Conservation (phyloP, 441 rosid species). For the Adansonia gregorii region DNA sequence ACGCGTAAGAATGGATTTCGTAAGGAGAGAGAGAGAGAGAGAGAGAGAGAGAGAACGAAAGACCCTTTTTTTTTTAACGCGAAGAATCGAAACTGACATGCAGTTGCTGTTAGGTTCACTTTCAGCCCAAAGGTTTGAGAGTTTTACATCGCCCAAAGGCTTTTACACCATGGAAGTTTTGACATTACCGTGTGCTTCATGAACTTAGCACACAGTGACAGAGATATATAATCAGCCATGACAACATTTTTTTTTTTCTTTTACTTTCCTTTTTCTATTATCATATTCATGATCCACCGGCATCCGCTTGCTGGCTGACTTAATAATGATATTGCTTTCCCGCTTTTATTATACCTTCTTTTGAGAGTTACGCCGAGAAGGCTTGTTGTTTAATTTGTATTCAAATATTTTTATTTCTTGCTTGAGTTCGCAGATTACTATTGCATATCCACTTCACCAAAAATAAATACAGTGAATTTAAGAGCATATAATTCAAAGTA, state of each 20-base stretch:
- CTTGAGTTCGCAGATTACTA: background rate
- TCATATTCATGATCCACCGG: background rate
- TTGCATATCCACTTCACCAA: background rate
- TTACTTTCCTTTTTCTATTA: background rate
- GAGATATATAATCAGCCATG: background rate
- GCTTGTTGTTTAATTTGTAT: background rate
- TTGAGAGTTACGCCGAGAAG: background rate
- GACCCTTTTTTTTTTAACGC: background rate
- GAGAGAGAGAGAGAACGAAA: background rate
- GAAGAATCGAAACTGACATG: conserved; percentile 1
- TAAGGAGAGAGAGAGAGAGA: background rate
- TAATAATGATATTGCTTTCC: background rate
- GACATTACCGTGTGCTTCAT: background rate
- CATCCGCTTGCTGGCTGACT: background rate
- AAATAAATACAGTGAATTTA: background rate
- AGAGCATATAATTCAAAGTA: background rate
- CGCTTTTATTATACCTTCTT: background rate
- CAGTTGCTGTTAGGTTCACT: background rate
- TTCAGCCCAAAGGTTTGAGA: conserved; percentile 18
- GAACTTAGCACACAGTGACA: background rate
- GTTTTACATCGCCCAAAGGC: too few relatives aligned
- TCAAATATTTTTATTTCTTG: background rate
- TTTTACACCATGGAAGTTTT: background rate
- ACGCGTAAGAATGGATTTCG: background rate
- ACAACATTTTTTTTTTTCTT: background rate